Evolutionary conservation across 768 basidiomycete species (phyloP).

Genomic region (Trametes sanguinea): DNA sequence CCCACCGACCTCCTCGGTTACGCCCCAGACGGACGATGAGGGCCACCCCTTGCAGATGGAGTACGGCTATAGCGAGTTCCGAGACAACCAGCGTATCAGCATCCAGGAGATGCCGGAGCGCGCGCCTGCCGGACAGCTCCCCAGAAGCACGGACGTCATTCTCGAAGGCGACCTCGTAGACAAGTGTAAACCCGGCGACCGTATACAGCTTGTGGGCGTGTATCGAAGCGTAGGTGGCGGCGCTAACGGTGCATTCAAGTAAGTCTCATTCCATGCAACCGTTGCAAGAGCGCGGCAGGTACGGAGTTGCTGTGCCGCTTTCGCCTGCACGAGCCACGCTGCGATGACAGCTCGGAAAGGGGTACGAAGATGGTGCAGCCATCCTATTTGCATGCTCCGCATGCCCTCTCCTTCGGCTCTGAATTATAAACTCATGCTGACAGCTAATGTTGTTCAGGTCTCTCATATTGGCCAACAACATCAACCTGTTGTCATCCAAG

Average conservation of each 20-base stretch:
- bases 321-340: too few species aligned
- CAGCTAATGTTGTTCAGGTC: conserved; percentile 55
- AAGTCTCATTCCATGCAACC: conserved; percentile 26
- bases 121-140: conserved; percentile 95
- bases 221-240: conserved; percentile 95
- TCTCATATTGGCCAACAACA: conserved; percentile 90
- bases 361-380: too few species aligned
- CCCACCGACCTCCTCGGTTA: conserved; percentile 82
- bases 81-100: conserved; percentile 95
- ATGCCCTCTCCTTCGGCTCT: too few species aligned
- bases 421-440: conserved; percentile 10
- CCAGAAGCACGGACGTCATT: conserved; percentile 94
- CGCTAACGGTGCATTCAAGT: conserved; percentile 93
- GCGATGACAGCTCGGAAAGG: too few species aligned
- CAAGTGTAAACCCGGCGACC: conserved; percentile 96
- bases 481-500: conserved; percentile 93
- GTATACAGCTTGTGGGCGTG: conserved; percentile 93
- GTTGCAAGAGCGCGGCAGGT: background rate
- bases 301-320: background rate
- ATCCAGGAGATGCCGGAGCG: conserved; percentile 99
- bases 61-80: conserved; percentile 87
- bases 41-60: conserved; percentile 87
- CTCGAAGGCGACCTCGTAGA: conserved; percentile 97
- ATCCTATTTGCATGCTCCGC: too few species aligned
- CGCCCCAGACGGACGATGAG: conserved; percentile 91